A percentile compares a stretch with the other conserved stretches of the same genome.
These are phyloP conservation scores for Fusarium veterinarium DNA, from an alignment of 2,329 filamentous ascomycete species.

Conservation along the genomic window DNA sequence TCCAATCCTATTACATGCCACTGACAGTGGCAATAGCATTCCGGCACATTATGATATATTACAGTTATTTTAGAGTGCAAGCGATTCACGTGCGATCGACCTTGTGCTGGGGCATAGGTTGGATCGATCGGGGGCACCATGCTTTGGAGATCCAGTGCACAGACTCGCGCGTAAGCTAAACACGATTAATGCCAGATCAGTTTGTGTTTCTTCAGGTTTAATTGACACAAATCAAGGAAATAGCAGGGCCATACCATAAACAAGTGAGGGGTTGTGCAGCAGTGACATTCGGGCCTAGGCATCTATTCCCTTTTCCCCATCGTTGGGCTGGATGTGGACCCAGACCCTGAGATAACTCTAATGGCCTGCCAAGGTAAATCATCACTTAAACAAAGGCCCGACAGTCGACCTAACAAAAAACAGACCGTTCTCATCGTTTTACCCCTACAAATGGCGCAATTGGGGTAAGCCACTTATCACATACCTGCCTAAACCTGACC, in stretches of 20 bases:
- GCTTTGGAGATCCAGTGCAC: neutral
- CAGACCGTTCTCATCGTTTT: conserved; percentile 6
- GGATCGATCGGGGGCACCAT: neutral
- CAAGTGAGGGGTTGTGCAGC: neutral
- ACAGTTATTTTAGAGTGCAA: neutral
- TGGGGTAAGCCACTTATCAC: conserved; percentile 1
- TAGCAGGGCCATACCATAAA: neutral
- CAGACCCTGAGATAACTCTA: neutral
- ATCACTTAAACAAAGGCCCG: neutral
- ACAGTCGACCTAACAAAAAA: neutral
- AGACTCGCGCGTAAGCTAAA: neutral
- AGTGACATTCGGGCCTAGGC: neutral
- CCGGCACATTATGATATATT: neutral
- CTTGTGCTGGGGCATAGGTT: neutral
- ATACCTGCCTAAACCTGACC: conserved; percentile 1
- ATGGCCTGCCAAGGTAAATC: neutral
- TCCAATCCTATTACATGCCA: conserved; percentile 18
- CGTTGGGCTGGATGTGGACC: neutral
- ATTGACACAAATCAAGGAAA: neutral
- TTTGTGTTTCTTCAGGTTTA: neutral
- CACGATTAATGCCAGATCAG: neutral
- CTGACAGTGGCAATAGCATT: neutral
- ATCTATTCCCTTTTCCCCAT: neutral
- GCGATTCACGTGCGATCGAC: neutral
- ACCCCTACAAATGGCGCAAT: neutral